Base-by-base conservation (phyloP, 306 rosid genomes). In the Betula pendula region DNA sequence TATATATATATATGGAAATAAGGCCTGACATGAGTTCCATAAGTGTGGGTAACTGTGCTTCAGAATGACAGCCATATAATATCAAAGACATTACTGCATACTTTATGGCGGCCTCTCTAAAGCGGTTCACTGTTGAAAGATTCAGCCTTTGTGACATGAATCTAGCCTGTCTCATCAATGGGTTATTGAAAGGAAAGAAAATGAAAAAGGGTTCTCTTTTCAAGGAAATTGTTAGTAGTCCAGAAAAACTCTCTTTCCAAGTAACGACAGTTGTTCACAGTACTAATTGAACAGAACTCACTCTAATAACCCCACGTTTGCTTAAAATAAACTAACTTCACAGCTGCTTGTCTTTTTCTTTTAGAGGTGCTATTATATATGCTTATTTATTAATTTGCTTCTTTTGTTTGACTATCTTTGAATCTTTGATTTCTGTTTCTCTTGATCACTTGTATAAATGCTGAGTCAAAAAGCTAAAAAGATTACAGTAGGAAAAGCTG, bases 21-120 rank as follows among this genome's bases (percentile, higher is more conserved):
- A 29, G 33, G 33, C 33, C 33, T 29, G 10, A 29, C 27, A 66
- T 8, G 9, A n/a, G 48, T 8, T 19, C 47, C 25, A 25, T 58
- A 33, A 33, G 40, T 44, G 45, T 3, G 40, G 69, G 45, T 3
- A 15, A 10, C 44, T 62, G 24, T 31, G 24, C 42, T 60, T 16
- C 43, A 8, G 13, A 35, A 59, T 49, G 68, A 33, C 27, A 52
- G 48, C 51, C 43, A 38, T 11, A 50, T 22, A 22, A 16, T 68
- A 71, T 50, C n/a, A 14, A 48, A 38, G 55, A 79, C 31, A 59
- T 70, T 76, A 68, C 56, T 44, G 3, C 66, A 70, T 8, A 62
- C 80, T 63, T 38, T 71, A 43, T 19, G 48, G 80, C 85, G 75
- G 68, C 88, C 85, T 71, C 19, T 53, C 2, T 15, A 52, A 38